phyloP scores from a whole-genome alignment of 768 basidiomycete species.

The Suillus hirtellus region DNA sequence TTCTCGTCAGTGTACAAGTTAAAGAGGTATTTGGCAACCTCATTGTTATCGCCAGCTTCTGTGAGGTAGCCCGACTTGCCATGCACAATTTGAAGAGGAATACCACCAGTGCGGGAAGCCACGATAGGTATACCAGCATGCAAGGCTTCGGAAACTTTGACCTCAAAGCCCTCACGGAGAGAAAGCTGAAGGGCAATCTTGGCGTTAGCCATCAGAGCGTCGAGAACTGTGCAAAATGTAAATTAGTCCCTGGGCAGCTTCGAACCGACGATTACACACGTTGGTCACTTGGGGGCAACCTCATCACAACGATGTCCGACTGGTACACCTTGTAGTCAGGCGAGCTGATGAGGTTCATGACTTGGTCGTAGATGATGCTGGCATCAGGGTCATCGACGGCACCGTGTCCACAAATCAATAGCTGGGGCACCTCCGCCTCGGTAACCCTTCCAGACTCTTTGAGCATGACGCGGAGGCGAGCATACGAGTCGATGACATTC shows the following conservation, averaged over 20 bases:
- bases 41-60: conserved; percentile 69
- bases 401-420: conserved; percentile 87
- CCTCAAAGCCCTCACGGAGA: conserved; percentile 94
- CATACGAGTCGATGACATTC: conserved; percentile 85
- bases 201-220: conserved; percentile 85
- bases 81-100: conserved; percentile 87
- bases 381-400: conserved; percentile 96
- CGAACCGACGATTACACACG: conserved; percentile 43
- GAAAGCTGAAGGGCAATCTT: conserved; percentile 91
- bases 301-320: conserved; percentile 75
- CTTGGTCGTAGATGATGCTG: conserved; percentile 85
- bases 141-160: conserved; percentile 95
- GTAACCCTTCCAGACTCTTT: conserved; percentile 42
- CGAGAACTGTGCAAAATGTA: conserved; percentile 56
- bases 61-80: conserved; percentile 89
- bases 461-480: conserved; percentile 74
- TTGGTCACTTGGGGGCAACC: conserved; percentile 81
- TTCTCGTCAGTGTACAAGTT: conserved; percentile 76
- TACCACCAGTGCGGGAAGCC: conserved; percentile 85
- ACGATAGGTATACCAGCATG: conserved; percentile 88
- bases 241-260: conserved; percentile 8
- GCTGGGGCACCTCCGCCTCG: conserved; percentile 60
- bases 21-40: conserved; percentile 75
- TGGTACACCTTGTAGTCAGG: conserved; percentile 53
- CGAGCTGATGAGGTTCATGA: conserved; percentile 58